These are phyloP conservation scores for Lagenidium giganteum DNA, from an alignment of 352 stramenopile genomes.

Conservation along the genomic window DNA sequence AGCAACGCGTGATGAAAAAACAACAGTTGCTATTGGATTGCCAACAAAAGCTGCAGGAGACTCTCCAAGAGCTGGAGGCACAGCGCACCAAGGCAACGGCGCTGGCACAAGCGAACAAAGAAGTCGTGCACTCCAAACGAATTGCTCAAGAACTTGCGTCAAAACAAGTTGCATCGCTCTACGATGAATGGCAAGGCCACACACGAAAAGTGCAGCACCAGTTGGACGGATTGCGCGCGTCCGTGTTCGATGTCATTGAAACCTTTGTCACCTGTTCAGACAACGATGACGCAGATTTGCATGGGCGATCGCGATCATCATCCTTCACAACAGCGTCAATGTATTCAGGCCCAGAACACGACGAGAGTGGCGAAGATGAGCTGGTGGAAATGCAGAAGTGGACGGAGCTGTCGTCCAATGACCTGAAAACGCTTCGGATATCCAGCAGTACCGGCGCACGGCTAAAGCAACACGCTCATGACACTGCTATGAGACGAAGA, in stretches of 20 bases:
- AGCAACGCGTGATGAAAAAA: conserved; percentile 49
- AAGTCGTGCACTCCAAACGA: conserved; percentile 1
- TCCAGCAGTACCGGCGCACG: background rate
- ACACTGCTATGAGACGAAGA: too few species aligned
- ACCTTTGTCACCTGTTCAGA: conserved; percentile 38
- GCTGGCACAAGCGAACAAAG: conserved; percentile 25
- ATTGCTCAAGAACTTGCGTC: too few species aligned
- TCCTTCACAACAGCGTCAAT: background rate
- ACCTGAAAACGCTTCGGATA: conserved; percentile 35
- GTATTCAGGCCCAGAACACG: conserved; percentile 2
- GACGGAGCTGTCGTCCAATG: conserved; percentile 38
- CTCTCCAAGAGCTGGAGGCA: conserved; percentile 25
- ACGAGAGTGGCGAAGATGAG: background rate
- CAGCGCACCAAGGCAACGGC: conserved; percentile 33
- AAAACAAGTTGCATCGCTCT: too few species aligned
- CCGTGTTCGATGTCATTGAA: conserved; percentile 53
- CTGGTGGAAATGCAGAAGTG: conserved; percentile 29
- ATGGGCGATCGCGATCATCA: background rate
- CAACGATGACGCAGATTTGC: background rate
- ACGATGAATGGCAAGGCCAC: conserved; percentile 3
- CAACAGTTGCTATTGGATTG: conserved; percentile 41
- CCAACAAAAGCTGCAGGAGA: conserved; percentile 30
- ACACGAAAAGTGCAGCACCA: conserved; percentile 21
- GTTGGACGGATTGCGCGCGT: conserved; percentile 49
- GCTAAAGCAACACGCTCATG: conserved; percentile 6